Base-by-base conservation (phyloP, 176 grass and related monocot genomes). In the Carex scoparia region DNA sequence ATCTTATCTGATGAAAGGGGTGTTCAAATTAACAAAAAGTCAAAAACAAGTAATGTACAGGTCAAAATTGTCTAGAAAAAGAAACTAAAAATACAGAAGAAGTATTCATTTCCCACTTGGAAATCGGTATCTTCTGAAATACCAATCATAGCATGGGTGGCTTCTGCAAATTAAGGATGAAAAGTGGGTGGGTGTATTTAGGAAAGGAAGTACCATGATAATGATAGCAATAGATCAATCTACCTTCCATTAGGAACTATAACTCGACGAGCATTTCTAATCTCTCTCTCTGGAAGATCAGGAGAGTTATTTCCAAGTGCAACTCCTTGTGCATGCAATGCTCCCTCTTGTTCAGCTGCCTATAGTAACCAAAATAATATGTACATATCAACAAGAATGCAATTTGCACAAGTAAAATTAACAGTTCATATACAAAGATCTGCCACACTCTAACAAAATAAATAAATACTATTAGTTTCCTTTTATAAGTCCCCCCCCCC, bases 301-400 rank as follows among this genome's bases (percentile, higher is more conserved):
- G 86, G 83, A 79, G 90, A 84, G 81, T 78, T 69, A 82, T 90
- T 82, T 66, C 80, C 79, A 72, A 69, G 42, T 61, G 82, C 11
- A 23, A 84, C 61, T 84, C 84, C 80, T n/a, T 89, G 84, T 85
- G 80, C 66, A 48, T 16, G 54, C n/a, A 95, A 72, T 69, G 82
- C 84, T 85, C 90, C 89, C 74, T 96, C 86, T 80, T 49, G 85
- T 61, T 88, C 87, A 40, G 68, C 91, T 67, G 84, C 73, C 93
- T 95, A 82, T 61, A 80, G 42, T 84, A 75, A 63, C 89, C 54
- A 87, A 61, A 77, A 82, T 14, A 37, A 9, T 53, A 33, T 19
- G 37, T 28, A 89, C 31, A 65, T 16, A 84, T 48, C 35, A 79
- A 79, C 67, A 27, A 19, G 63, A 11, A 37, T 69, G 69, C 48